Percentiles rank a stretch among this genome's conserved stretches.
Evolutionary conservation across 306 rosid genomes (phyloP).

Genomic region (Malus domestica): DNA sequence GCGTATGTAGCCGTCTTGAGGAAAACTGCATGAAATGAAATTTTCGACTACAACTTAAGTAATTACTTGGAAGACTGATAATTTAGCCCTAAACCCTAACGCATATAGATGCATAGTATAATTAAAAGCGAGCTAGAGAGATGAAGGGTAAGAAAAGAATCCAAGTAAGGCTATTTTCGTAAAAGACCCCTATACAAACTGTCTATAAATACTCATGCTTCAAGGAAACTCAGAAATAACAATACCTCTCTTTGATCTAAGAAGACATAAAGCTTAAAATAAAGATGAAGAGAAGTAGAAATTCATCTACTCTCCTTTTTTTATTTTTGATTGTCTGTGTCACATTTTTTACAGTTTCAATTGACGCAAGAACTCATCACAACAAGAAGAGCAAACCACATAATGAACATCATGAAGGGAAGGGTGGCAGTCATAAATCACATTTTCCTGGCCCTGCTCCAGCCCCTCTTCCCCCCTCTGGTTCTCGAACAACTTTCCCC

Average conservation of each 20-base stretch:
- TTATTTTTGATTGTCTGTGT: slow-evolving; percentile 27
- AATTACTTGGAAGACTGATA: background rate
- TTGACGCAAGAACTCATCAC: slow-evolving; percentile 64
- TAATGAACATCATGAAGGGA: slow-evolving; percentile 38
- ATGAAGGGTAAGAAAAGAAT: slow-evolving; percentile 10
- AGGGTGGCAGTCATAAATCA: slow-evolving; percentile 24
- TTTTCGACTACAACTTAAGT: background rate
- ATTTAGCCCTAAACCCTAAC: background rate
- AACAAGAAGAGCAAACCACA: slow-evolving; percentile 33
- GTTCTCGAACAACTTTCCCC: slow-evolving; percentile 27
- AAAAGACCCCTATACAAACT: slow-evolving; percentile 28
- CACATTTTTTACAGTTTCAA: slow-evolving; percentile 34
- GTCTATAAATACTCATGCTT: slow-evolving; percentile 29
- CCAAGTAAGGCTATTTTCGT: slow-evolving; percentile 19
- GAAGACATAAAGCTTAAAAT: background rate
- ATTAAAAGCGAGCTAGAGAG: background rate
- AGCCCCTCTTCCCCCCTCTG: slow-evolving; percentile 37
- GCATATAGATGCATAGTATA: background rate
- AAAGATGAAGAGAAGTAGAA: slow-evolving; percentile 37
- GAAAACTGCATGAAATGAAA: too few species aligned
- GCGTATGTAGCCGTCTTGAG: too few species aligned
- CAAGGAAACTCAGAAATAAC: slow-evolving; percentile 11
- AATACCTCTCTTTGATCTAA: background rate
- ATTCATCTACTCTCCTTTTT: slow-evolving; percentile 23
- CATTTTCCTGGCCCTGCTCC: slow-evolving; percentile 34